Evolutionary conservation across 2,329 filamentous ascomycete genomes (phyloP), one percentile per base, ranked within the genome.

Genomic region (Hysterium pulicare): DNA sequence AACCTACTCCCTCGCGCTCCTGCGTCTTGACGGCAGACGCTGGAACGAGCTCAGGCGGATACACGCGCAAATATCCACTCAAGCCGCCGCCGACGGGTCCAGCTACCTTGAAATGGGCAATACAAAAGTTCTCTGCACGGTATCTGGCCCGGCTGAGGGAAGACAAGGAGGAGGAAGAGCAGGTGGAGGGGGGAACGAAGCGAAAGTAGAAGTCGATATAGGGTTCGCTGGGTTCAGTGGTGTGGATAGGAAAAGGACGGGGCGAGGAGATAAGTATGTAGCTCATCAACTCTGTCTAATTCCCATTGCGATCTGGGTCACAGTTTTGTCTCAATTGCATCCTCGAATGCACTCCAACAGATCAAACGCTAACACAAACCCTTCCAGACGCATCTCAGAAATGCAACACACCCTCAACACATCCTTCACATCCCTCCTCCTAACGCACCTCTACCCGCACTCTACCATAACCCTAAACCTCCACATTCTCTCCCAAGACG

Each of bases 1-100:
- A 10, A 90, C 87, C 39, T 97, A 96, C 75, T 82, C 83, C 38
- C 81, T 96, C 48, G 90, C 89, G 48, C 85, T 93, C 42, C 68
- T 78, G 40, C 75, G 75, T 50, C 69, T 78, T 43, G 76, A 79
- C 54, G 76, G 91, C 86, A 84, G 93, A 47, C 83, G 93, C 57
- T 98, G 93, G 93, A 97, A 98, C 72, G 93, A 98, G 68, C 81
- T 98, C 30, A 89, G 93, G 21, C 83, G 88, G 6, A 79, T 95
- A 38, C 83, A 89, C 61, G 91, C 87, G 36, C 87, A 94, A 69
- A 90, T 98, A 62, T 87, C 86, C 48, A 96, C 90, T 1, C 93
- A 96, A 69, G 85, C 90, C 47, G 86, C 90, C 38, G 90, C 90
- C 42, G 93, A 97, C 57, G 93, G 93, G 26, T 95, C 87, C 33